phyloP scores from a whole-genome alignment of 23 red algal species.

The Gracilaria caudata region DNA sequence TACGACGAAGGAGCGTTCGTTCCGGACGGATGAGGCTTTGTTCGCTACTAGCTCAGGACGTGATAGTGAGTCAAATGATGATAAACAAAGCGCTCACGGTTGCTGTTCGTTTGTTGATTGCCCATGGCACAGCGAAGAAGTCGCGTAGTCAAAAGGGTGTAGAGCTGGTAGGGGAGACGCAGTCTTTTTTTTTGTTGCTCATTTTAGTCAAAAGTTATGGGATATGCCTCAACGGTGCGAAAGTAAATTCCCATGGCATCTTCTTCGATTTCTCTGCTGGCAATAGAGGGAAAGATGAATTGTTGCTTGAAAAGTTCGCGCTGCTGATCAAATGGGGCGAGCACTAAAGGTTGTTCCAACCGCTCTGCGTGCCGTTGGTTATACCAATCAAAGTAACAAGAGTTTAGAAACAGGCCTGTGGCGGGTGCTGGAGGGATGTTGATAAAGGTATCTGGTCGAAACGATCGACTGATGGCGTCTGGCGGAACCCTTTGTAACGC shows the following conservation, averaged over 20 bases:
- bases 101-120: background rate
- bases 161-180: background rate
- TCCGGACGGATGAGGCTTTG: background rate
- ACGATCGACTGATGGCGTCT: conserved; percentile 52
- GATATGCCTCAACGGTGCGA: conserved; percentile 45
- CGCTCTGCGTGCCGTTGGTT: conserved; percentile 37
- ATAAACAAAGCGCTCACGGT: background rate
- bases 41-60: too few relatives aligned
- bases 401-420: conserved; percentile 72
- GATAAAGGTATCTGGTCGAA: conserved; percentile 51
- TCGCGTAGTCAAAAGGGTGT: background rate
- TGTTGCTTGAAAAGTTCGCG: conserved; percentile 53
- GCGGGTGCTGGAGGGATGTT: conserved; percentile 76
- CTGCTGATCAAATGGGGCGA: conserved; percentile 19
- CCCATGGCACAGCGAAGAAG: too few relatives aligned
- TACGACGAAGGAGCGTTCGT: background rate
- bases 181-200: background rate
- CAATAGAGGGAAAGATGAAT: conserved; percentile 51
- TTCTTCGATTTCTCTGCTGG: background rate
- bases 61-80: background rate
- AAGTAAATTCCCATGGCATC: conserved; percentile 33
- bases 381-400: conserved; percentile 74
- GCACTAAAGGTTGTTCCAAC: conserved; percentile 35
- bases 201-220: conserved; percentile 27
- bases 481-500: conserved; percentile 25